Base-by-base conservation (phyloP, 768 basidiomycete genomes). In the Suillus fuscotomentosus region DNA sequence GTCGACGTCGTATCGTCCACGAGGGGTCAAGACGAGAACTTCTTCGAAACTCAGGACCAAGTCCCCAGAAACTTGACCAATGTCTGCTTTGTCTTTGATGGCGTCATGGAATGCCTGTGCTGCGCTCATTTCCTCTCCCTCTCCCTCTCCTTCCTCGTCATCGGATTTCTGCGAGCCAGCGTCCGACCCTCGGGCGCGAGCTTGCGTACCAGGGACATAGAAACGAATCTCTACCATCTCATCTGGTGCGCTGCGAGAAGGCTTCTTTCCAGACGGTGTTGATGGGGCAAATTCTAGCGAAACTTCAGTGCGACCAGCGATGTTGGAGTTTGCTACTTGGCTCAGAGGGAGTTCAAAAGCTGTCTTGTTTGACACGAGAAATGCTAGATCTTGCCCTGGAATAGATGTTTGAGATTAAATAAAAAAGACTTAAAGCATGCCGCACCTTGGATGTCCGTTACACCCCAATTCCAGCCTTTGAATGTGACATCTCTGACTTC, bases 381-480 rank as follows among this genome's bases (percentile, higher is more conserved):
- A 99, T 6, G 91, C 92, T 38, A 99, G 83, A 61, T 99, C 95
- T 75, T 91, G 87, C 48, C 94, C 97, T 98, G 65, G 17, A 31
- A 51, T 17, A 43, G 60, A 63, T 43, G 51, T 69, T 31, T 66
- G 64, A 36, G 53, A 47, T 22, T 27, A 27, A 34, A 34, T 13
- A 8, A 27, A 53, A 3, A 39, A 59, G 41, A 59, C 6, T 42
- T 36, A 54, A 38, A 63, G 54, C 55, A n/a, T 15, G 43, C 60
- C 81, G 62, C 66, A 94, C 97, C 94, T 84, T 94, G 91, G 67
- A 99, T 93, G 72, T 97, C 94, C 2, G 94, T 92, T 38, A 90
- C 86, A 5, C 97, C 97, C 97, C 97, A 99, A 75, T 99, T 99
- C 95, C 95, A 99, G 0, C 97, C 97, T 73, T 93, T 95, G 74